Conservation (phyloP, 108 stramenopile species). For the Parmales sp. region DNA sequence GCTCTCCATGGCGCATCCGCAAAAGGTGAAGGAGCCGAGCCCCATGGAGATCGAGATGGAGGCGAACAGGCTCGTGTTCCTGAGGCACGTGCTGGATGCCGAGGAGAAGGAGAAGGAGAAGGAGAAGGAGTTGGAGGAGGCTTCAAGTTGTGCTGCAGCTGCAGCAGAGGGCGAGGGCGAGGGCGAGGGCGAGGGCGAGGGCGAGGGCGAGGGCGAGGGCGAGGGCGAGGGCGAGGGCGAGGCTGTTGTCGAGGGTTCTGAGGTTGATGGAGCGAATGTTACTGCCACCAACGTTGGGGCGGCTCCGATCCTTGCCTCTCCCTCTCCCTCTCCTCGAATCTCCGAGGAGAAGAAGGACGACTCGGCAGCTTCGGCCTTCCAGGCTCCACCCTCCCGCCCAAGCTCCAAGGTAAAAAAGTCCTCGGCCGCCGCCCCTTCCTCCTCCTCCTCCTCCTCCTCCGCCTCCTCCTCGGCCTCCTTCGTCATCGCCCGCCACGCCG, state of each 20-base stretch:
- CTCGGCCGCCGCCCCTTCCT: constrained; percentile 33
- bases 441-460: constrained; percentile 34
- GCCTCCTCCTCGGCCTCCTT: constrained; percentile 7
- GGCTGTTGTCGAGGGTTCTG: no score
- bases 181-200: no score
- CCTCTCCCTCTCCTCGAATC: no score
- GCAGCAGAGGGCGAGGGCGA: no score
- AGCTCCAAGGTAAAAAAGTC: constrained; percentile 8
- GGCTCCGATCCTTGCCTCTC: no score
- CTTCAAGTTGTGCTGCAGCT: no score
- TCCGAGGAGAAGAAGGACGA: constrained; percentile 13
- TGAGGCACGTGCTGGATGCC: constrained; percentile 17
- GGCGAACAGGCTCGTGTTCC: constrained; percentile 33
- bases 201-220: no score
- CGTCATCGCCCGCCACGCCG: constrained; percentile 31
- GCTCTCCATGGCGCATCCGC: no score
- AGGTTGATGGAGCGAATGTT: no score
- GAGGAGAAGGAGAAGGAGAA: neutral
- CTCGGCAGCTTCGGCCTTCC: neutral
- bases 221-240: no score
- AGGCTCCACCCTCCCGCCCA: neutral
- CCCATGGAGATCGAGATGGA: constrained; percentile 31
- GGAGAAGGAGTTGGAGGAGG: no score
- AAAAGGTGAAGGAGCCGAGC: neutral
- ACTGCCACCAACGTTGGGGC: no score